Conservation (phyloP, 345 rosid genomes). For the Corymbia maculata region DNA sequence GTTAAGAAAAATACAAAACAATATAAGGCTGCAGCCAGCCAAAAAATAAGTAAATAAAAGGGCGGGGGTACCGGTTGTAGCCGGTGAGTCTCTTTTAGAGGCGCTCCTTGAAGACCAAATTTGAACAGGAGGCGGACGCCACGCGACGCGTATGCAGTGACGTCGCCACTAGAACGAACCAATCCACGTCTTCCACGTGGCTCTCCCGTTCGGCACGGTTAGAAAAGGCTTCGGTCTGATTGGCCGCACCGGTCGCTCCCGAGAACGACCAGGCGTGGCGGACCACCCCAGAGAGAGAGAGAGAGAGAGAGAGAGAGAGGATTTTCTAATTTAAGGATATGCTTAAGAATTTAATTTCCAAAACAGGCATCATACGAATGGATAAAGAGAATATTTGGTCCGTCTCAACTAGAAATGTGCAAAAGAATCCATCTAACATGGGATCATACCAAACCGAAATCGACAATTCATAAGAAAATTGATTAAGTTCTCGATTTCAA, state of each 20-base stretch:
- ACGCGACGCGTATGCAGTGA: neutral
- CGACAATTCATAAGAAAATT: no score
- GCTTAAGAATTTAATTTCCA: neutral
- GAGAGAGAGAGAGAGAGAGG: neutral
- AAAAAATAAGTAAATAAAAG: neutral
- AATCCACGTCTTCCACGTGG: neutral
- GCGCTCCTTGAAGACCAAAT: neutral
- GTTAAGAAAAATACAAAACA: neutral
- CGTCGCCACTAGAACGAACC: neutral
- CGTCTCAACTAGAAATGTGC: no score
- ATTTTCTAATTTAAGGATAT: neutral
- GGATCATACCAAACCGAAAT: no score
- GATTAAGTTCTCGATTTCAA: no score
- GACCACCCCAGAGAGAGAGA: neutral
- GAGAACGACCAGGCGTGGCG: neutral
- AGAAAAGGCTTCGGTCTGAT: neutral
- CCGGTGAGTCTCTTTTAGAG: neutral
- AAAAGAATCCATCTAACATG: no score
- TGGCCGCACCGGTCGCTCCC: neutral
- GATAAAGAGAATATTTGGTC: neutral
- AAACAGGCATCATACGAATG: neutral
- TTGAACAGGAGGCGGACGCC: neutral
- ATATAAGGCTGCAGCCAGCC: neutral
- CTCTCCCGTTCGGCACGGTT: fast-evolving
- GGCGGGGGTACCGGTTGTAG: neutral